phyloP scores from a whole-genome alignment of 139 green algal species.

The Tetraselmis chui region DNA sequence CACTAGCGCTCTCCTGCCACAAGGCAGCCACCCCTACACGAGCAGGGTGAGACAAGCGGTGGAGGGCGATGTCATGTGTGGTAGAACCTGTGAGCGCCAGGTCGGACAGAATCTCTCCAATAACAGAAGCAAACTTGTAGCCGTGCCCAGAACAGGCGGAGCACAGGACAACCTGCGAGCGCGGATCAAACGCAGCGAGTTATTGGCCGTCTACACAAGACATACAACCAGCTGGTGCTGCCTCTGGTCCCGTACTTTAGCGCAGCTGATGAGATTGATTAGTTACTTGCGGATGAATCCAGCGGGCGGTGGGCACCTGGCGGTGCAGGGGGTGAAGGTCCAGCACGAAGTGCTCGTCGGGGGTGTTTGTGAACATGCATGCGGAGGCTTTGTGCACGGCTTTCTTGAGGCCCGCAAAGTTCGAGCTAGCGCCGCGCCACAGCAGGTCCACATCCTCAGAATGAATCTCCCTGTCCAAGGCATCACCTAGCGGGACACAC shows the following conservation, averaged over 20 bases:
- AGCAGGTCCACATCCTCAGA: constrained; percentile 41
- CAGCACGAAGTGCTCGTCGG: constrained; percentile 70
- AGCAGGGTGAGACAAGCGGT: too few species aligned
- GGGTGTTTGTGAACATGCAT: constrained; percentile 80
- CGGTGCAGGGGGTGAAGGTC: constrained; percentile 55
- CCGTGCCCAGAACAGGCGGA: constrained; percentile 70
- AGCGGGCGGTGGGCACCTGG: constrained; percentile 34
- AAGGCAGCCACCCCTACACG: too few species aligned
- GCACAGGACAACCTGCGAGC: constrained; percentile 55
- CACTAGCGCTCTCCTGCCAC: too few species aligned
- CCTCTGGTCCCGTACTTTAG: background rate
- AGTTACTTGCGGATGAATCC: background rate
- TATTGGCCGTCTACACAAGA: background rate
- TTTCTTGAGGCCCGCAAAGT: constrained; percentile 40
- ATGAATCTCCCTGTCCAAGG: constrained; percentile 23
- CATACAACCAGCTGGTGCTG: background rate
- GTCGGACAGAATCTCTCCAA: constrained; percentile 36
- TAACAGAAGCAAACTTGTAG: constrained; percentile 67
- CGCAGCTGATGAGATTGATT: background rate
- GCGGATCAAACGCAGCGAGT: background rate
- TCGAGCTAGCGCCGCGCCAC: constrained; percentile 17
- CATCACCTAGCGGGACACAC: constrained; percentile 26
- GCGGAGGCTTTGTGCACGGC: constrained; percentile 28
- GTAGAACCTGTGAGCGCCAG: constrained; percentile 39
- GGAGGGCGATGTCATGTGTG: too few species aligned